Base-by-base conservation (phyloP, 768 basidiomycete genomes). In the Boletus huronensis region DNA sequence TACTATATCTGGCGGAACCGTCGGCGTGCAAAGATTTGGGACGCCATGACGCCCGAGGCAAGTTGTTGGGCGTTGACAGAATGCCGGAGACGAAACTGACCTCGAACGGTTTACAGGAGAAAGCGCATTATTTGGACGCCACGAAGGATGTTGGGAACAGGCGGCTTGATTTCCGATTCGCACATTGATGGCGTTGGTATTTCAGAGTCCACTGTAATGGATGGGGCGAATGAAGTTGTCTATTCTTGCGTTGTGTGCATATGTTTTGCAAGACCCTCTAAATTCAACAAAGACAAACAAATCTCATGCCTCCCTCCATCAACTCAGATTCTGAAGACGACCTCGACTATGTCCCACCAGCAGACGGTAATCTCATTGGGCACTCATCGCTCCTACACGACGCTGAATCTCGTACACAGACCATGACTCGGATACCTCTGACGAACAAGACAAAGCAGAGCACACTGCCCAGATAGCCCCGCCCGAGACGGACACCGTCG, bases 1-100 rank as follows among this genome's bases (percentile, higher is more conserved):
- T 85, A 83, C 63, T 81, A 83, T 56, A 67, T 78, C 29, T 85
- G 81, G 78, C 74, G 81, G 17, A 88, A 87, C 61, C 71, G 71
- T 26, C 76, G 77, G 64, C 76, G 78, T 40, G 79, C 73, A 6
- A 77, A 71, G 62, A 74, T 78, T 1, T 87, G 85, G 85, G 73
- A 82, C 58, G 70, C 72, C 0, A 83, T 82, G 83, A 82, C 75
- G 2, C 43, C 70, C 1, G 74, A 81, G 70, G 79, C 75, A 36
- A 41, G 72, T 58, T n/a, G 1, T 31, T 14, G 38, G 5, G n/a
- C 9, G 3, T 13, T 13, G 21, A 16, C 6, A 0, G 28, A n/a
- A 31, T 40, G 21, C 11, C 6, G 21, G 25, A 28, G 23, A n/a
- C 4, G 5, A 6, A 14, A 3, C 9, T 61, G 38, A 55, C 10